Evolutionary conservation across 2,329 filamentous ascomycete genomes (phyloP).

Genomic region (Aspergillus ruber): DNA sequence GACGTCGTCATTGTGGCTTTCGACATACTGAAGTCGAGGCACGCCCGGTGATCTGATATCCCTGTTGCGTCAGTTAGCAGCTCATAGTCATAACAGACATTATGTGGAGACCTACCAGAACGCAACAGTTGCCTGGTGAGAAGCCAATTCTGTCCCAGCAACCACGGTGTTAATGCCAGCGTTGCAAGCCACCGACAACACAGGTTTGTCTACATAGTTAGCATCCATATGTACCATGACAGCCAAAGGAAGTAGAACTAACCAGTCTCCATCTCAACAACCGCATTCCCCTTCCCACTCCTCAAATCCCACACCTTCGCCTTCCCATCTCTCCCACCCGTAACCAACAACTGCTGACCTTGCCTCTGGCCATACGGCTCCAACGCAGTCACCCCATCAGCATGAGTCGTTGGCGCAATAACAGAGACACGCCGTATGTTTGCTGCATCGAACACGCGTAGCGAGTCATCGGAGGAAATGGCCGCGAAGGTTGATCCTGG

Average conservation of each 20-base stretch:
- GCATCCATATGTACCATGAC: not conserved
- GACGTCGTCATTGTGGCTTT: slow-evolving; percentile 53
- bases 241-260: not conserved
- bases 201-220: slow-evolving; percentile 39
- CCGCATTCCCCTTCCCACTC: slow-evolving; percentile 20
- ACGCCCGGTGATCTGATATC: slow-evolving; percentile 36
- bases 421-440: slow-evolving; percentile 26
- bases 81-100: slow-evolving; percentile 2
- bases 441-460: slow-evolving; percentile 35
- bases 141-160: slow-evolving; percentile 50
- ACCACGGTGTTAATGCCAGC: slow-evolving; percentile 43
- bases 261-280: slow-evolving; percentile 26
- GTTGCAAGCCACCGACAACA: slow-evolving; percentile 49
- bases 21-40: slow-evolving; percentile 35
- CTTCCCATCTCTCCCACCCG: slow-evolving; percentile 36
- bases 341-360: slow-evolving; percentile 23
- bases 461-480: slow-evolving; percentile 42
- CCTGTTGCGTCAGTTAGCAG: slow-evolving; percentile 30
- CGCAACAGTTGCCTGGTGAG: slow-evolving; percentile 36
- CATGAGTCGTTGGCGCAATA: slow-evolving; percentile 24
- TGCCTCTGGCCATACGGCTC: slow-evolving; percentile 18
- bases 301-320: slow-evolving; percentile 39
- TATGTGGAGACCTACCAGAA: slow-evolving; percentile 30
- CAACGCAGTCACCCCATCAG: slow-evolving; percentile 34
- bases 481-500: slow-evolving; percentile 30